Percentiles rank a stretch among this genome's conserved stretches.
phyloP scores from a whole-genome alignment of 2,329 filamentous ascomycete species.

The Elsinoe australis region DNA sequence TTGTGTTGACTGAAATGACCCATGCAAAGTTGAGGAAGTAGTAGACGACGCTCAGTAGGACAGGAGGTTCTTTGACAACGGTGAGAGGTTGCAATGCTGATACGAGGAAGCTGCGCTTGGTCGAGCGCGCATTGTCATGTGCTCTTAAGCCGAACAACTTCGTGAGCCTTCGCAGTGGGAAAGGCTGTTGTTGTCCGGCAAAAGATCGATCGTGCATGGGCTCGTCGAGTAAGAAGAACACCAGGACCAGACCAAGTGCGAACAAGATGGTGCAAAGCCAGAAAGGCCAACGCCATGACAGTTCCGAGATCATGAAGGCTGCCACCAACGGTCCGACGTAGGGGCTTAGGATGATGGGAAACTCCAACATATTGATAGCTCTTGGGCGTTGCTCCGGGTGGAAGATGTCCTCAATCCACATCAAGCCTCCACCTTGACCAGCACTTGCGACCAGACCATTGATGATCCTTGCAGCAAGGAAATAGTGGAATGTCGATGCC shows the following conservation, averaged over 20 bases:
- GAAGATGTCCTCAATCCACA: conserved; percentile 50
- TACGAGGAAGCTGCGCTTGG: too few species aligned
- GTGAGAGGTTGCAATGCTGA: conserved; percentile 33
- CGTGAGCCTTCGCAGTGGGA: too few species aligned
- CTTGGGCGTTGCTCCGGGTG: conserved; percentile 49
- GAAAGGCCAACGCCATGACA: conserved; percentile 41
- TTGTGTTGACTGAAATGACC: conserved; percentile 26
- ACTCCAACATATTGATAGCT: conserved; percentile 35
- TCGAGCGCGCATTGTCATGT: too few species aligned
- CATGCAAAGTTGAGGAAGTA: conserved; percentile 29
- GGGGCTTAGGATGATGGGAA: conserved; percentile 34
- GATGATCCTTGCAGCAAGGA: conserved; percentile 38
- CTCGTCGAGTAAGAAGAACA: conserved; percentile 40
- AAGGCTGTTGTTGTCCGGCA: too few species aligned
- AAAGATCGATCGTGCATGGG: conserved; percentile 48
- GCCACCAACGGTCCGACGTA: conserved; percentile 37
- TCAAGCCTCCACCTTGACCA: conserved; percentile 37
- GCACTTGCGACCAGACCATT: conserved; percentile 41
- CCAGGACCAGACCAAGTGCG: conserved; percentile 33
- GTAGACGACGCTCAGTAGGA: conserved; percentile 32
- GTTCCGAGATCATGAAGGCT: conserved; percentile 42
- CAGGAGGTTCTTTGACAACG: conserved; percentile 34
- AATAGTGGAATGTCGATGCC: conserved; percentile 33
- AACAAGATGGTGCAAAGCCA: conserved; percentile 38
- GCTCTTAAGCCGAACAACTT: too few species aligned